Evolutionary conservation across 78 protist genomes (phyloP).

Genomic region (Dictyostelium discoideum): DNA sequence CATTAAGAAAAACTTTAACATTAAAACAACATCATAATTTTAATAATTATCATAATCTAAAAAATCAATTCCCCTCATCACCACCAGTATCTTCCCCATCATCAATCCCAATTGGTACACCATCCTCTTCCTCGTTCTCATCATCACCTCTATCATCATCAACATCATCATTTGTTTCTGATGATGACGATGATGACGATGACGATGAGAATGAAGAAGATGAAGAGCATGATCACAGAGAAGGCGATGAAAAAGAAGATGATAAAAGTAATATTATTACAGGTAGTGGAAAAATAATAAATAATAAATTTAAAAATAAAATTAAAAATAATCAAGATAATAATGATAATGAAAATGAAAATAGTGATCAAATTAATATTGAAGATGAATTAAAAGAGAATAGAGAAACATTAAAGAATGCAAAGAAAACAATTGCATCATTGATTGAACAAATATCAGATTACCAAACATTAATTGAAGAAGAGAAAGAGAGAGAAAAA

Average conservation of each 20-base stretch:
- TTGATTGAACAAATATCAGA: constrained; percentile 76
- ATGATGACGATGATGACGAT: not conserved
- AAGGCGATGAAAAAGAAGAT: not conserved
- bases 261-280: not conserved
- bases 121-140: not conserved
- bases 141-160: not conserved
- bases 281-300: not conserved
- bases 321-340: not conserved
- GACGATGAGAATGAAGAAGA: not conserved
- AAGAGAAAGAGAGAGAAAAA: constrained; percentile 76
- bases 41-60: not conserved
- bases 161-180: not conserved
- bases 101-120: not conserved
- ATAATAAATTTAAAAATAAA: too few species aligned
- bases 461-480: constrained; percentile 67
- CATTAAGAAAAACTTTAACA: not conserved
- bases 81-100: not conserved
- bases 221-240: not conserved
- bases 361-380: not conserved
- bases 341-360: not conserved
- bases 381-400: constrained; percentile 25
- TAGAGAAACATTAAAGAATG: constrained; percentile 34
- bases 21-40: not conserved
- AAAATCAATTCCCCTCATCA: not conserved
- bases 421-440: constrained; percentile 57